phyloP scores from a whole-genome alignment of 2,329 filamentous ascomycete species.

The Diaporthe citrichinensis region DNA sequence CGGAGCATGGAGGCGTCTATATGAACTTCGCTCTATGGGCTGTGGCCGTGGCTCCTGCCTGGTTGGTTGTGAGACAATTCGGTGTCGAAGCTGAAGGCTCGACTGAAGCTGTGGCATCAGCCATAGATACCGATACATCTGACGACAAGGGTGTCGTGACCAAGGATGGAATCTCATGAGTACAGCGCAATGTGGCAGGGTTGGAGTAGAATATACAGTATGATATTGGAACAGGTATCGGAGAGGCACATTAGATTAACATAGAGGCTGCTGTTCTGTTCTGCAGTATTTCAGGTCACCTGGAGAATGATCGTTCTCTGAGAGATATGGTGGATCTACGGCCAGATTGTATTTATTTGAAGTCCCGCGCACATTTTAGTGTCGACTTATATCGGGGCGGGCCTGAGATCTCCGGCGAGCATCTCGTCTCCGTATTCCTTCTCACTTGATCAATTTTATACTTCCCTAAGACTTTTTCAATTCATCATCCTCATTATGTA shows the following conservation, averaged over 20 bases:
- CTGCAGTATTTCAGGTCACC: neutral
- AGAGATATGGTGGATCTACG: neutral
- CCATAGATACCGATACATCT: neutral
- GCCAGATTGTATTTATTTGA: neutral
- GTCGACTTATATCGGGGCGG: neutral
- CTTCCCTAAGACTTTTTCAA: no score
- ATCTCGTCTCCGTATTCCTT: neutral
- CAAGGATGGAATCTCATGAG: neutral
- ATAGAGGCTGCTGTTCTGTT: neutral
- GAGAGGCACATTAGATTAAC: neutral
- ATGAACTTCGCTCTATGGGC: slow-evolving; percentile 80
- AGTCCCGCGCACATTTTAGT: neutral
- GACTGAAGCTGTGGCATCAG: neutral
- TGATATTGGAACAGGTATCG: no score
- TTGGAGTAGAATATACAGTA: neutral
- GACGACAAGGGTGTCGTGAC: neutral
- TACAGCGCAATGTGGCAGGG: neutral
- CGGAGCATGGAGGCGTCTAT: slow-evolving; percentile 76
- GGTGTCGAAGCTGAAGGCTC: slow-evolving; percentile 9
- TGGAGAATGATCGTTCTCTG: no score
- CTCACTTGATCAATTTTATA: no score
- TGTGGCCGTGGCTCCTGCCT: slow-evolving; percentile 73
- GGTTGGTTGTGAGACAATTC: slow-evolving; percentile 64
- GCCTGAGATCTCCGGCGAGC: neutral
- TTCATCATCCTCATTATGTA: neutral